Evolutionary conservation across 805 yeast species (phyloP).

Genomic region (Pichia sporocuriosa): DNA sequence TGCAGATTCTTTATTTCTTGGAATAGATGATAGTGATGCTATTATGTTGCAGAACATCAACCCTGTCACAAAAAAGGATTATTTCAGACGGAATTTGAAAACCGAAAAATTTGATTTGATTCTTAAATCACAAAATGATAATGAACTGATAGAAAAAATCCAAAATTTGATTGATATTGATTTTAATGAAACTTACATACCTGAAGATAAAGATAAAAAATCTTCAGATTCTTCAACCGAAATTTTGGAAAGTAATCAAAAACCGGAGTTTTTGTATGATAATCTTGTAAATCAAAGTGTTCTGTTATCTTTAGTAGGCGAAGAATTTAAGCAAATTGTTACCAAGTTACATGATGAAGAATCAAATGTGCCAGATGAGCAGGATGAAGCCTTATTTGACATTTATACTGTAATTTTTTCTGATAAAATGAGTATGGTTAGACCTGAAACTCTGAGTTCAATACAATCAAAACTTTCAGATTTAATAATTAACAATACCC

Average conservation of each 20-base stretch:
- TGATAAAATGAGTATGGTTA: background rate
- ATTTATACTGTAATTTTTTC: background rate
- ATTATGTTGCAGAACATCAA: slow-evolving; percentile 2
- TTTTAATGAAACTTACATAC: background rate
- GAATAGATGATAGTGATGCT: background rate
- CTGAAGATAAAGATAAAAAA: background rate
- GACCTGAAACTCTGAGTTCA: background rate
- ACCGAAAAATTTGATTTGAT: slow-evolving; percentile 23
- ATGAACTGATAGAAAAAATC: slow-evolving; percentile 3
- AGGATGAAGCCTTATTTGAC: background rate
- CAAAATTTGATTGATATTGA: background rate
- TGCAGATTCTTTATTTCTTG: background rate
- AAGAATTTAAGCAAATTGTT: background rate
- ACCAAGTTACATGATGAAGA: background rate
- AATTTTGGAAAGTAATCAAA: background rate
- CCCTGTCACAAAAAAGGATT: slow-evolving; percentile 15
- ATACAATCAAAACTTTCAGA: slow-evolving; percentile 4
- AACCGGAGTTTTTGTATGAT: slow-evolving; percentile 8
- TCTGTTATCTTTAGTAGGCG: background rate
- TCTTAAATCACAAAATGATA: slow-evolving; percentile 1
- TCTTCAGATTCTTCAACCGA: background rate
- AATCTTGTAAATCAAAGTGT: background rate
- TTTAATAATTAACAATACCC: background rate
- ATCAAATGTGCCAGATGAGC: background rate
- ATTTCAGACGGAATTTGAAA: slow-evolving; percentile 24